Evolutionary conservation across 1,284 basidiomycete genomes (phyloP).

Genomic region (Anthracocystis walkeri): DNA sequence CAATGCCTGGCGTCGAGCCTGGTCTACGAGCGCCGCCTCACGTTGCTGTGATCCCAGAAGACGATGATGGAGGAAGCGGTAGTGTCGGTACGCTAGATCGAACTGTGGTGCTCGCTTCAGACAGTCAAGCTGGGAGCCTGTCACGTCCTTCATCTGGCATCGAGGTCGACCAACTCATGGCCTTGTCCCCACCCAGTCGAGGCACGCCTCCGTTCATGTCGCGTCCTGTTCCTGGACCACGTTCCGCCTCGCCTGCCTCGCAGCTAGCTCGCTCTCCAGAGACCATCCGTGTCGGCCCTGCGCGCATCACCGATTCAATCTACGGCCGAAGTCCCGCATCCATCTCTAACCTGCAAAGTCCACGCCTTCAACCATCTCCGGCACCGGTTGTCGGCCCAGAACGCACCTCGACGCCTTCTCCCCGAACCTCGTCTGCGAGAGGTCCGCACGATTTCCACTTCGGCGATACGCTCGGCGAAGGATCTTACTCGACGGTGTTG

Average conservation of each 20-base stretch:
- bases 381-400: conserved; percentile 17
- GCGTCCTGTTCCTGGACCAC: conserved; percentile 18
- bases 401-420: conserved; percentile 23
- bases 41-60: conserved; percentile 40
- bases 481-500: conserved; percentile 68
- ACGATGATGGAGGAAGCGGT: conserved; percentile 21
- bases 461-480: conserved; percentile 67
- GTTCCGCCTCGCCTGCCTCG: conserved; percentile 39
- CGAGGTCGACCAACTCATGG: conserved; percentile 15
- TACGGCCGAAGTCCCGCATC: conserved; percentile 45
- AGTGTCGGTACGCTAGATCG: conserved; percentile 11
- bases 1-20: conserved; percentile 17
- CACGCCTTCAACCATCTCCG: conserved; percentile 24
- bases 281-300: conserved; percentile 36
- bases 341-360: conserved; percentile 36
- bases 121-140: background rate
- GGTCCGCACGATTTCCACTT: conserved; percentile 66
- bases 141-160: conserved; percentile 1
- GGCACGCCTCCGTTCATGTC: conserved; percentile 9
- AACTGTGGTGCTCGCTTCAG: background rate
- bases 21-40: conserved; percentile 22
- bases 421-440: conserved; percentile 34
- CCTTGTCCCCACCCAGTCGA: conserved; percentile 21
- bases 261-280: conserved; percentile 45
- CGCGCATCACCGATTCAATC: conserved; percentile 35